phyloP scores from a whole-genome alignment of 1,284 basidiomycete species.

The Crepidotus sp. region DNA sequence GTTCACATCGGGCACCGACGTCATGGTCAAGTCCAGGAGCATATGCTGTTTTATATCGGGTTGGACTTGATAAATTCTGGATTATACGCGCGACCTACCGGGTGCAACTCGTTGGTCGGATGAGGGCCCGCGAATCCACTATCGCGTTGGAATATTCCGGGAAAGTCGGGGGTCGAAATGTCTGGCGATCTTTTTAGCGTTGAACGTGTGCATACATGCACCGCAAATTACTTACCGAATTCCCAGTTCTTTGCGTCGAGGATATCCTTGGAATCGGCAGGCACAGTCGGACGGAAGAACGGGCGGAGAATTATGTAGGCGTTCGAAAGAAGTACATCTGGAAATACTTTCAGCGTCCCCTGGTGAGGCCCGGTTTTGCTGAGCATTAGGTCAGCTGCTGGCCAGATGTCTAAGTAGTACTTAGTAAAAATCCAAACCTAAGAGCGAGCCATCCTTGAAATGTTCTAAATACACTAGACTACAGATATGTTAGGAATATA shows the following conservation, averaged over 20 bases:
- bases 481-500: neutral
- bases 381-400: neutral
- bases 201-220: neutral
- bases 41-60: constrained; percentile 38
- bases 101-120: constrained; percentile 47
- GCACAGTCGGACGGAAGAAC: constrained; percentile 58
- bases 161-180: constrained; percentile 47
- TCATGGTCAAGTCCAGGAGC: constrained; percentile 62
- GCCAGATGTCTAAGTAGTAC: neutral
- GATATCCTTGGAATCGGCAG: constrained; percentile 33
- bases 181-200: constrained; percentile 29
- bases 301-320: constrained; percentile 79
- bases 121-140: constrained; percentile 44
- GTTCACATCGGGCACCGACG: constrained; percentile 60
- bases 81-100: constrained; percentile 20
- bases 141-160: constrained; percentile 40
- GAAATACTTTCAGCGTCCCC: constrained; percentile 76
- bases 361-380: constrained; percentile 66
- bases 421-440: constrained; percentile 35
- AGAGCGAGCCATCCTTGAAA: constrained; percentile 75
- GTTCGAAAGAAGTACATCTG: constrained; percentile 63
- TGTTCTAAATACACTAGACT: constrained; percentile 67
- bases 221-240: constrained; percentile 38
- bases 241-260: constrained; percentile 61
- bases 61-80: neutral